Base-by-base conservation (phyloP, 106 monocot species). In the Phalaenopsis equestris region DNA sequence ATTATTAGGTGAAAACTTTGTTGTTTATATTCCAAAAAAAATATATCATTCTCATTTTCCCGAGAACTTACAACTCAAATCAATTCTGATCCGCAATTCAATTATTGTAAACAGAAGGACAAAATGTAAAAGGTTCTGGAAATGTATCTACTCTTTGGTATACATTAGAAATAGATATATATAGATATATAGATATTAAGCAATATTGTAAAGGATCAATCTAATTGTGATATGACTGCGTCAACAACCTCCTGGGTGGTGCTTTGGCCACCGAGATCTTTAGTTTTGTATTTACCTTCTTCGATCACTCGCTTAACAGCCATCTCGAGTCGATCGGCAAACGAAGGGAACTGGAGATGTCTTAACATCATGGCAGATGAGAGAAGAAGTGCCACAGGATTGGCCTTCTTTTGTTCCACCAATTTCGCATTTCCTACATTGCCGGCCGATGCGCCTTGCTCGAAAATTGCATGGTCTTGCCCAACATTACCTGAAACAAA, bases 341-440 rank as follows among this genome's bases (percentile, higher is more conserved):
- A 87, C 16, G 87, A 87, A 16, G 87, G 87, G 79, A 87, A 87
- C 72, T 72, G 87, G 41, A 87, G 78, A 73, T 87, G 87, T 64
- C 84, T 81, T 61, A 87, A 67, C 87, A 87, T 87, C 87, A 87
- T 87, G 16, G 87, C 84, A 11, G 87, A 87, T 1, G 87, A 87
- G 18, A 87, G 84, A 47, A 87, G 82, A 24, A 87, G 79, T 1
- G 87, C 87, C 2, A 87, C 84, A 41, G 87, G 87, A 23, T 85
- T 87, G 8, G 87, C 87, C 56, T 80, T 82, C 82, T 85, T 84
- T 75, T 85, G 79, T 78, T 76, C 82, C 23, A 87, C 24, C 42
- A 87, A 75, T 23, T 87, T 84, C 70, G 78, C 78, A 11, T 84
- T 81, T 3, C 87, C 87, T 3, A 84, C 84, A 42, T 87, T 87